Evolutionary conservation across 371 early-diverging fungal genomes (phyloP), one percentile per base, ranked within the genome.

Genomic region (Agmasoma carcini): DNA sequence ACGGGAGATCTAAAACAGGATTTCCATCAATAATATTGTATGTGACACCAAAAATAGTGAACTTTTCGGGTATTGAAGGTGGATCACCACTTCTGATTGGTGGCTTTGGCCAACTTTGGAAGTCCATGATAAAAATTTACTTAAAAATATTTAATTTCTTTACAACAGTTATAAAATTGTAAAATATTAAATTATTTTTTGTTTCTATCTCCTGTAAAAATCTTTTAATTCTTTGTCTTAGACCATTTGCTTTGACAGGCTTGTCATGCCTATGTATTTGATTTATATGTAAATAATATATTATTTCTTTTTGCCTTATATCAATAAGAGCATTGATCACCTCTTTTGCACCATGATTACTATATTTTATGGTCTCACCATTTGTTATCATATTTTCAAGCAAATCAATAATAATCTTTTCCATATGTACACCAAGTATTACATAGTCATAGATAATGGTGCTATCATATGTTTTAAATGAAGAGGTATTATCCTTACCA

Each of bases 101-200:
- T 25, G 63, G 63, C 27, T 45, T 29, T 22, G 61, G 48, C 63
- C 63, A 63, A 29, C 38, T 58, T 23, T 2, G 25, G n/a, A 48
- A 29, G 22, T 61, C 39, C 44, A 52, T 51, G 14, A n/a, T n/a
- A n/a, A n/a, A 25, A 2, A 23, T 2, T 25, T 20, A 36, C 7
- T 2, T 44, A 7, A 2, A n/a, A 6, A 55, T 52, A 33, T 55
- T 26, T 22, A 65, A 3, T 30, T 65, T 65, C 30, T 54, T 65
- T n/a, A 65, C 31, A 11, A 47, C 55, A 40, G 54, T 59, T 25
- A 59, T 17, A 6, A 65, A 51, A 31, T 65, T 65, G 43, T 39
- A 65, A 0, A 60, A 11, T 3, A 41, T 46, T 2, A 65, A 40
- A 11, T 29, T 19, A 38, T 65, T 65, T 15, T 46, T 60, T 26